These are phyloP conservation scores for Chaetoceros tenuissimus DNA, from an alignment of 108 stramenopile genomes.

Conservation along the genomic window DNA sequence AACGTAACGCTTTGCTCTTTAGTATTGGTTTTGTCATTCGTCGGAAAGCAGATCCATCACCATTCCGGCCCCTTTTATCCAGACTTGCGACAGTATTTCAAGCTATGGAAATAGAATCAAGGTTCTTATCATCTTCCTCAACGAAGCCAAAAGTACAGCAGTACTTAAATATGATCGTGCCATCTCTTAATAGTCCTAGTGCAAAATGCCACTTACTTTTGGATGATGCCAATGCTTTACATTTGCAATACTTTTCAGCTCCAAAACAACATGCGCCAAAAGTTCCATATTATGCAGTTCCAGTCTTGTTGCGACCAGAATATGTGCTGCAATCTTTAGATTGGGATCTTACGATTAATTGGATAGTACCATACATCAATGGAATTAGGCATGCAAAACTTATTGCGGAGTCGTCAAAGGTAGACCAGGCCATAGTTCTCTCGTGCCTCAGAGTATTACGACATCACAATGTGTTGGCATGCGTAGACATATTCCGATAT, in stretches of 20 bases:
- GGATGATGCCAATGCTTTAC: constrained; percentile 55
- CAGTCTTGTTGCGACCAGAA: constrained; percentile 62
- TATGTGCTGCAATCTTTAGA: constrained; percentile 37
- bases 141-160: constrained; percentile 41
- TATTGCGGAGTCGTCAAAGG: constrained; percentile 68
- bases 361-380: constrained; percentile 86
- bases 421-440: constrained; percentile 84
- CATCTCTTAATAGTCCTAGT: constrained; percentile 58
- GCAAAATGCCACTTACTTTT: constrained; percentile 64
- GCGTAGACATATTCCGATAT: constrained; percentile 85
- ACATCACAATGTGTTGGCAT: constrained; percentile 73
- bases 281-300: constrained; percentile 69
- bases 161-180: constrained; percentile 44
- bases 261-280: constrained; percentile 54
- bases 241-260: constrained; percentile 65
- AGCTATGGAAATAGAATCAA: constrained; percentile 67
- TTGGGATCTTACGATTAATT: constrained; percentile 87
- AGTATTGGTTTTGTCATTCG: constrained; percentile 71
- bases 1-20: constrained; percentile 72
- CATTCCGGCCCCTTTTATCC: constrained; percentile 54
- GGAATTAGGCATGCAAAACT: constrained; percentile 69
- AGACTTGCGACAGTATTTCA: constrained; percentile 59
- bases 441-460: constrained; percentile 70
- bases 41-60: constrained; percentile 55
- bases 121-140: constrained; percentile 36